Percentiles rank a stretch among this genome's conserved stretches.
Conservation (phyloP, 805 yeast genomes). For the Monosporozyma siamensis region DNA sequence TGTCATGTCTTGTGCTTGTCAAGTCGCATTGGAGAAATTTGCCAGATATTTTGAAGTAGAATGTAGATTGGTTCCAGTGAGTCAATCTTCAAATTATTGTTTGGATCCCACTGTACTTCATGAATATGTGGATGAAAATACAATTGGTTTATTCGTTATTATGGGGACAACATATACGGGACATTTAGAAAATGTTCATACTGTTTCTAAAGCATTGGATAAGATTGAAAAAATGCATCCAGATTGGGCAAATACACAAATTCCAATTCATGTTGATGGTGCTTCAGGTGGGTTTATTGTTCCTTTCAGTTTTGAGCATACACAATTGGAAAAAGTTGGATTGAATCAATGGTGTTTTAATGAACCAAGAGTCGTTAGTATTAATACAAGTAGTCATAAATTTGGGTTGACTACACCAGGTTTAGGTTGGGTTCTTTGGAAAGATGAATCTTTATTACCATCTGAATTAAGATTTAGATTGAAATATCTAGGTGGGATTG, state of each 20-base stretch:
- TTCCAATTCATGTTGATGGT: slow-evolving; percentile 90
- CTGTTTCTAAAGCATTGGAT: slow-evolving; percentile 55
- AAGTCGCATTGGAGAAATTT: slow-evolving; percentile 89
- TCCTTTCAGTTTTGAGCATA: slow-evolving; percentile 68
- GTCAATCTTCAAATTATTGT: slow-evolving; percentile 48
- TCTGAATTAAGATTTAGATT: slow-evolving; percentile 64
- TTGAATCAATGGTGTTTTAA: slow-evolving; percentile 64
- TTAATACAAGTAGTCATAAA: slow-evolving; percentile 88
- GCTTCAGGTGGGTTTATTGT: slow-evolving; percentile 89
- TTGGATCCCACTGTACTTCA: slow-evolving; percentile 53
- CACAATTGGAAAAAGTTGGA: slow-evolving; percentile 28
- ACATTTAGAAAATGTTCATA: slow-evolving; percentile 70
- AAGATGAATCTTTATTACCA: slow-evolving; percentile 54
- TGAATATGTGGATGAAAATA: slow-evolving; percentile 74
- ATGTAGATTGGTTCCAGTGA: slow-evolving; percentile 62
- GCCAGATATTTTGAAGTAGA: slow-evolving; percentile 92
- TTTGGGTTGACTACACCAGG: slow-evolving; percentile 89
- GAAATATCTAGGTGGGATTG: slow-evolving; percentile 80
- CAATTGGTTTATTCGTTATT: slow-evolving; percentile 83
- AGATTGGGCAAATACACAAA: slow-evolving; percentile 34
- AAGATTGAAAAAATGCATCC: slow-evolving; percentile 40
- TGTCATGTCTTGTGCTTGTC: slow-evolving; percentile 87
- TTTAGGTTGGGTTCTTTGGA: slow-evolving; percentile 87
- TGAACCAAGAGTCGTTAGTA: slow-evolving; percentile 65
- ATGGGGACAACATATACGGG: slow-evolving; percentile 92